Conservation (phyloP, 2,329 filamentous ascomycete species). For the Neonectria hederae region DNA sequence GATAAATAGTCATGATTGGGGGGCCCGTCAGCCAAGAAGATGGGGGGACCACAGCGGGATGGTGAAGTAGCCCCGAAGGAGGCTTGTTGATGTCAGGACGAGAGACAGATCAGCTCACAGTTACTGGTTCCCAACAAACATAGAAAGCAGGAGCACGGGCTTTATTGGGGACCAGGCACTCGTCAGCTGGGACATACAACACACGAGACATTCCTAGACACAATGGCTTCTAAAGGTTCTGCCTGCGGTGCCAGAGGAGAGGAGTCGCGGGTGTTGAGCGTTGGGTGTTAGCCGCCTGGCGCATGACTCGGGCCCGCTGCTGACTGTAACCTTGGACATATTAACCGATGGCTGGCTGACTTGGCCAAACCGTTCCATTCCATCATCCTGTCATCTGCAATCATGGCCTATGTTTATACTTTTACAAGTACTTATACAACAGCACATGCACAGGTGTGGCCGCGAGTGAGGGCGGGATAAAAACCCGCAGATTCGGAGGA, state of each 20-base stretch:
- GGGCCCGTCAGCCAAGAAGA: background rate
- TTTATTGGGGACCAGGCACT: background rate
- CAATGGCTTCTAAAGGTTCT: background rate
- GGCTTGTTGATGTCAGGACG: background rate
- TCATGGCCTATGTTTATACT: background rate
- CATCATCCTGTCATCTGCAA: background rate
- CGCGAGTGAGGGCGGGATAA: background rate
- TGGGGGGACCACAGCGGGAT: background rate
- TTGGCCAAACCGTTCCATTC: background rate
- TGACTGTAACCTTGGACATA: background rate
- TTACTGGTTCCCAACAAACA: constrained; percentile 4
- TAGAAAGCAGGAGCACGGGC: constrained; percentile 5
- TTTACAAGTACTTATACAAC: background rate
- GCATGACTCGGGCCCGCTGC: constrained; percentile 15
- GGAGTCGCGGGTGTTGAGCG: background rate
- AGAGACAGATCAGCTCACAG: background rate
- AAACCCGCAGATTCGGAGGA: background rate
- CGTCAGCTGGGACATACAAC: constrained; percentile 17
- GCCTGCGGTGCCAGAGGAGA: too few relatives aligned
- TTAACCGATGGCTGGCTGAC: background rate
- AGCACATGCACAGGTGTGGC: background rate
- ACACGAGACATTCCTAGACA: background rate
- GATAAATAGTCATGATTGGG: background rate
- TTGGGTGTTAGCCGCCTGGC: constrained; percentile 4
- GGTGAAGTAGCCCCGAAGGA: background rate